phyloP scores from a whole-genome alignment of 2,329 filamentous ascomycete genomes.

The Tolypocladium inflatum region DNA sequence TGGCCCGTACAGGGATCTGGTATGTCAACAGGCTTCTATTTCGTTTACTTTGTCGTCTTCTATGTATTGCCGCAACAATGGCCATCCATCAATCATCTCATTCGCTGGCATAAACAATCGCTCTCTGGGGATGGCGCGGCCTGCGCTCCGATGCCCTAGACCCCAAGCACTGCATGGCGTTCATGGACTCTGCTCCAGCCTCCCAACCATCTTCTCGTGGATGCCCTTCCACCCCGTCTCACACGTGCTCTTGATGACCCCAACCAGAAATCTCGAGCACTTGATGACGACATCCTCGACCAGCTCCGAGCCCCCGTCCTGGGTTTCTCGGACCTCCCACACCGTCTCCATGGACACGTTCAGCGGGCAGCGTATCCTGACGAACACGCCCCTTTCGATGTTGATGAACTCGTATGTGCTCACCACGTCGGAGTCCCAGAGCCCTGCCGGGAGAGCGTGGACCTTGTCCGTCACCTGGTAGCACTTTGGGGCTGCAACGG shows the following conservation, averaged over 20 bases:
- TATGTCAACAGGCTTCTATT: background rate
- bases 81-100: background rate
- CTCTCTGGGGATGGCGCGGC: background rate
- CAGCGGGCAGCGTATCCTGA: slow-evolving; percentile 40
- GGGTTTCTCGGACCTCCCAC: slow-evolving; percentile 31
- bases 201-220: slow-evolving; percentile 35
- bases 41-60: background rate
- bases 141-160: background rate
- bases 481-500: slow-evolving; percentile 20
- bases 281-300: slow-evolving; percentile 40
- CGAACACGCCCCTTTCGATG: slow-evolving; percentile 38
- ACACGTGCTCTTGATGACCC: slow-evolving; percentile 39
- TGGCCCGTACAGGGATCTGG: background rate
- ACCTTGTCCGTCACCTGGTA: slow-evolving; percentile 41
- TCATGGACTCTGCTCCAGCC: slow-evolving; percentile 13
- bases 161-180: background rate
- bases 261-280: slow-evolving; percentile 39
- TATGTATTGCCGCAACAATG: background rate
- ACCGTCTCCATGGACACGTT: slow-evolving; percentile 42
- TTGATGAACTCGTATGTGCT: slow-evolving; percentile 46
- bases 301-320: slow-evolving; percentile 27
- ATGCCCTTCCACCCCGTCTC: slow-evolving; percentile 40
- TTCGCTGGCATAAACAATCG: background rate
- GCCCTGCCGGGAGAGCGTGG: slow-evolving; percentile 42
- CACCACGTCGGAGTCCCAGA: slow-evolving; percentile 45